Percentiles rank a stretch among this genome's conserved stretches.
Evolutionary conservation across 495 filamentous ascomycete genomes (phyloP).

Genomic region (Annulohypoxylon maeteangense): DNA sequence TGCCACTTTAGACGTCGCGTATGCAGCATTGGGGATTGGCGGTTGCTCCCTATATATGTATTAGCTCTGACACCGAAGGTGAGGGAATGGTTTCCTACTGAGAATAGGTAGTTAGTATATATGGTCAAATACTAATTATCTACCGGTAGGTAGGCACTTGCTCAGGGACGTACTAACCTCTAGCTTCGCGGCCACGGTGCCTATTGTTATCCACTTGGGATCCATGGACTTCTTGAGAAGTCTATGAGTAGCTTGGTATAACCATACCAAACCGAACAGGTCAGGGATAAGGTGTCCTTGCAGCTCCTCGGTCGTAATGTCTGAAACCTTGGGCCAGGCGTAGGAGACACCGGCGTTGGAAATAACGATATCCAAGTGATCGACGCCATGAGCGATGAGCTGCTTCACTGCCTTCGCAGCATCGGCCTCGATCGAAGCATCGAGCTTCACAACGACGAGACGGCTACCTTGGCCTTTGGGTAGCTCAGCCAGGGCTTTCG

Average conservation of each 20-base stretch:
- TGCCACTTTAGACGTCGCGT: conserved; percentile 54
- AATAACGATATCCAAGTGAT: conserved; percentile 46
- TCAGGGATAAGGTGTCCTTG: conserved; percentile 46
- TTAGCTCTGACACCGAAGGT: conserved; percentile 13
- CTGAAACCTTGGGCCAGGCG: conserved; percentile 47
- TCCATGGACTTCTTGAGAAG: conserved; percentile 45
- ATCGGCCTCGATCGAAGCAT: conserved; percentile 36
- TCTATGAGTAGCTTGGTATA: conserved; percentile 48
- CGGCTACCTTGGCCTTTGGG: conserved; percentile 32
- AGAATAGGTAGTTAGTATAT: neutral
- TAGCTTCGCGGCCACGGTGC: conserved; percentile 43
- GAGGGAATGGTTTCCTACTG: conserved; percentile 11
- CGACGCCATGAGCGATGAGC: conserved; percentile 39
- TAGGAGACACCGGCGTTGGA: conserved; percentile 48
- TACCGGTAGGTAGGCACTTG: too few species aligned
- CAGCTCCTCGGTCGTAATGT: conserved; percentile 45
- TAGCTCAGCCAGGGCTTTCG: conserved; percentile 39
- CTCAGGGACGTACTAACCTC: conserved; percentile 27
- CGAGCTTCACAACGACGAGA: conserved; percentile 47
- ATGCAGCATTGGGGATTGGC: conserved; percentile 49
- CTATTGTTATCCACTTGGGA: conserved; percentile 52
- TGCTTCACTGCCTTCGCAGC: conserved; percentile 31
- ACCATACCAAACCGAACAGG: conserved; percentile 44
- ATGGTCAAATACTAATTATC: neutral
- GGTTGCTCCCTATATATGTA: conserved; percentile 32